phyloP scores from a whole-genome alignment of 129 eudicot species.

The Chrysanthemum seticuspe region DNA sequence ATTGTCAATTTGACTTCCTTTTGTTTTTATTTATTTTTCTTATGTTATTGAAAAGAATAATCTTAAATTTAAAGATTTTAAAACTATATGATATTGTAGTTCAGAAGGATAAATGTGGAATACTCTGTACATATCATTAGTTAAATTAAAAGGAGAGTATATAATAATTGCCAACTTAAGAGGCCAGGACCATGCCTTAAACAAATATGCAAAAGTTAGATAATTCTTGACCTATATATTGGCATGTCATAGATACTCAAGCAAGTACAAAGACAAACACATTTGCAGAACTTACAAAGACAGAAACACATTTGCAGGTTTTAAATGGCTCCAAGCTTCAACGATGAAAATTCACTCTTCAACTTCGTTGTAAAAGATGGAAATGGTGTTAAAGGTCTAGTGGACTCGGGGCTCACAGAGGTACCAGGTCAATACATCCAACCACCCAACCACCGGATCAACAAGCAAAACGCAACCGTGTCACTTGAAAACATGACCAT shows the following conservation, averaged over 20 bases:
- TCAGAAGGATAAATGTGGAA: not conserved
- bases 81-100: not conserved
- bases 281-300: too few species aligned
- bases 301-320: not conserved
- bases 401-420: constrained; percentile 33
- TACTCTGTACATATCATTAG: not conserved
- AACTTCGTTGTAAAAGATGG: constrained; percentile 5
- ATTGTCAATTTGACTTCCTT: not conserved
- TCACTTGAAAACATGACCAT: constrained; percentile 25
- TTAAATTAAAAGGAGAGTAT: not conserved
- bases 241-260: not conserved
- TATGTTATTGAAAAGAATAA: not conserved
- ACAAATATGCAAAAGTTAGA: not conserved
- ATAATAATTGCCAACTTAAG: constrained; percentile 2
- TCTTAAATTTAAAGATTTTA: not conserved
- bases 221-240: not conserved
- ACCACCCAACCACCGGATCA: constrained; percentile 33
- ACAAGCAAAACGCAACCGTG: not conserved
- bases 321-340: too few species aligned
- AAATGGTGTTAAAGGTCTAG: constrained; percentile 50
- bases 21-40: not conserved
- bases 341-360: too few species aligned
- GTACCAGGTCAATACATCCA: constrained; percentile 42
- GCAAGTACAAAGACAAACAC: not conserved
- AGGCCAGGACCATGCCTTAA: constrained; percentile 13